These are phyloP conservation scores for Cladobotryum protrusum DNA, from an alignment of 2,329 filamentous ascomycete genomes.

Conservation along the genomic window DNA sequence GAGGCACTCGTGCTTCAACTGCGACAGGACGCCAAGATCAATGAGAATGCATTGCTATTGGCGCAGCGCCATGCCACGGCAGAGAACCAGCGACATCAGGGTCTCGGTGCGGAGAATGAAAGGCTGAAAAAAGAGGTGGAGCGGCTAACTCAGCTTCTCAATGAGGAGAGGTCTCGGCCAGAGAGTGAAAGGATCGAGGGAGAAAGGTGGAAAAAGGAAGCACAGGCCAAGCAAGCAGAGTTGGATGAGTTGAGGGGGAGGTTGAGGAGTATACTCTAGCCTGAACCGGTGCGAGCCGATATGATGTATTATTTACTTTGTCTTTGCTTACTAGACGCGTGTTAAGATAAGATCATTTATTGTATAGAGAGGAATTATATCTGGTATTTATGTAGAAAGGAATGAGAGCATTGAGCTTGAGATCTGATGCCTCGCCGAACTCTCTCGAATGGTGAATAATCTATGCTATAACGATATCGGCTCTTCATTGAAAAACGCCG, in stretches of 20 bases:
- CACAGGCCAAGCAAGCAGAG: slow-evolving; percentile 4
- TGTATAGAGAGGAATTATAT: no score
- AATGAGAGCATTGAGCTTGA: no score
- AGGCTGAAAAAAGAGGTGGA: slow-evolving; percentile 4
- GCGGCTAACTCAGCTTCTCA: background rate
- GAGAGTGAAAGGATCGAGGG: slow-evolving; percentile 1
- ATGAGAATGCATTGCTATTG: slow-evolving; percentile 7
- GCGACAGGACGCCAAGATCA: slow-evolving; percentile 7
- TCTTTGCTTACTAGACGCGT: no score
- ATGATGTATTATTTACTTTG: no score
- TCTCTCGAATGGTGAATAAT: no score
- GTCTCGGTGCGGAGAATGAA: slow-evolving; percentile 4
- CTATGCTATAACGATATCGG: no score
- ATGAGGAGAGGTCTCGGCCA: slow-evolving; percentile 3
- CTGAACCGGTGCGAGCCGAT: no score
- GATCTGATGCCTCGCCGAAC: no score
- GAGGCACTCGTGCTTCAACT: slow-evolving; percentile 6
- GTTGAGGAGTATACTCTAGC: slow-evolving; percentile 1
- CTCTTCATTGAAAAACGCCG: no score
- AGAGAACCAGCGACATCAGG: slow-evolving; percentile 1
- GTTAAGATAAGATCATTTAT: no score
- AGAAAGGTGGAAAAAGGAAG: slow-evolving; percentile 4
- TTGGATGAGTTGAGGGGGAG: slow-evolving; percentile 7
- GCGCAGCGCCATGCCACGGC: slow-evolving; percentile 9
- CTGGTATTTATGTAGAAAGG: no score